These are phyloP conservation scores for Trametes sp. DNA, from an alignment of 1,284 basidiomycete genomes.

Conservation along the genomic window DNA sequence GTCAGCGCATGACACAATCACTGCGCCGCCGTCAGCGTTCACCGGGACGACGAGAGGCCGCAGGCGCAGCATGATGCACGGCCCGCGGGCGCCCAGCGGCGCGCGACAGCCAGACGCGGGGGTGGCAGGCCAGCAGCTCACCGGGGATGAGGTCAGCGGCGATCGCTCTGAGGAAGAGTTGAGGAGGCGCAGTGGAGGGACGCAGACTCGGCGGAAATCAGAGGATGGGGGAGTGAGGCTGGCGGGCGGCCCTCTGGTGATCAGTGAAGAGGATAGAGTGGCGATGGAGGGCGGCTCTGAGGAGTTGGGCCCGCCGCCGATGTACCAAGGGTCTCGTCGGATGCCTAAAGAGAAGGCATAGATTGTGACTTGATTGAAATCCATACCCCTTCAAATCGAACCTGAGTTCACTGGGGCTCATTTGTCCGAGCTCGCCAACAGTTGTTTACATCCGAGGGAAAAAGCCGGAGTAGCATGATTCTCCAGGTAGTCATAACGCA, in stretches of 20 bases:
- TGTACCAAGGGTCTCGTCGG: neutral
- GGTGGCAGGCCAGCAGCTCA: neutral
- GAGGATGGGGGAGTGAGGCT: slow-evolving; percentile 4
- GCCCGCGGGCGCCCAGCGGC: neutral
- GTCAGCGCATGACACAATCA: neutral
- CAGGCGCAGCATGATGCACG: neutral
- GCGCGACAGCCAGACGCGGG: neutral
- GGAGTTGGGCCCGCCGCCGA: neutral
- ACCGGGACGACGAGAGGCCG: neutral
- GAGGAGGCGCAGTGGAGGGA: neutral
- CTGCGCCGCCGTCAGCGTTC: slow-evolving; percentile 9
- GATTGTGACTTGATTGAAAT: too few relatives aligned
- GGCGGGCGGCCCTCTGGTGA: neutral
- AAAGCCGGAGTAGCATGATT: too few relatives aligned
- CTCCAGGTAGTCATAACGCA: too few relatives aligned
- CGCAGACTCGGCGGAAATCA: neutral
- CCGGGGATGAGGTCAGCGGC: neutral
- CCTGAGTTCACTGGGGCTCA: too few relatives aligned
- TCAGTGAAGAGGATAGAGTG: neutral
- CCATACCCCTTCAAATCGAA: too few relatives aligned
- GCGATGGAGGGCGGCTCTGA: neutral
- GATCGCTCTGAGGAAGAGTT: neutral
- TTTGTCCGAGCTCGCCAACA: too few relatives aligned
- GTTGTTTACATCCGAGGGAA: too few relatives aligned
- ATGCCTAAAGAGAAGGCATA: neutral